Evolutionary conservation across 352 stramenopile genomes (phyloP).

Genomic region (Thalassiosira exigua): DNA sequence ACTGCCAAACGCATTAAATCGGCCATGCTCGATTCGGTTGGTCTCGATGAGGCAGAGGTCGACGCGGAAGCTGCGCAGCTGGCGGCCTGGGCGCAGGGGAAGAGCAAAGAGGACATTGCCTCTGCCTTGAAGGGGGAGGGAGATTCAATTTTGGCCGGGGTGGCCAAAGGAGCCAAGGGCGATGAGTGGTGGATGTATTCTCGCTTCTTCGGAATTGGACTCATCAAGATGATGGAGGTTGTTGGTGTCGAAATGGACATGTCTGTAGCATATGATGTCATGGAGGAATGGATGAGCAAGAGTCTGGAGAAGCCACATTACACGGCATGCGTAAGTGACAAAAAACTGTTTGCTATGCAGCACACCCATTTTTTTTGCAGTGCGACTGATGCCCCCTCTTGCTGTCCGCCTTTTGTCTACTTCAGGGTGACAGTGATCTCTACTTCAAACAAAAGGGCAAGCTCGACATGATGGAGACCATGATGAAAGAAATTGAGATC

Average conservation of each 20-base stretch:
- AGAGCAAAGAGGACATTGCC: constrained; percentile 78
- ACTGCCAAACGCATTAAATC: constrained; percentile 69
- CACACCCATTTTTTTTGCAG: no score
- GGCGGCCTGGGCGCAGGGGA: constrained; percentile 74
- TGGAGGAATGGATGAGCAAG: constrained; percentile 81
- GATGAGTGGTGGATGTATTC: constrained; percentile 86
- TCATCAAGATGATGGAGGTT: constrained; percentile 81
- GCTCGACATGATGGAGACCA: constrained; percentile 86
- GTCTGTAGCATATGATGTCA: constrained; percentile 81
- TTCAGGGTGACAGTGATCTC: constrained; percentile 78
- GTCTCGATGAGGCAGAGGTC: constrained; percentile 73
- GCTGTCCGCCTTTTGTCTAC: constrained; percentile 19
- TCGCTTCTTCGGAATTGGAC: constrained; percentile 81
- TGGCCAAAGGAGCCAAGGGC: constrained; percentile 68
- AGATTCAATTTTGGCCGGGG: constrained; percentile 59
- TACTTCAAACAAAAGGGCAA: constrained; percentile 84
- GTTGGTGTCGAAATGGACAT: constrained; percentile 80
- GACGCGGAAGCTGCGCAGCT: constrained; percentile 67
- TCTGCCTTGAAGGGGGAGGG: constrained; percentile 72
- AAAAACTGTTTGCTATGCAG: not conserved
- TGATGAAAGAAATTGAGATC: constrained; percentile 88
- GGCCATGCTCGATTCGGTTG: constrained; percentile 71
- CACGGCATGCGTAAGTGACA: constrained; percentile 80
- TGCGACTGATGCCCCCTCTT: no score
- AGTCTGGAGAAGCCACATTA: constrained; percentile 73